Evolutionary conservation across 2,329 filamentous ascomycete genomes (phyloP), one percentile per base, ranked within the genome.

Genomic region (Diaporthe humulicola): DNA sequence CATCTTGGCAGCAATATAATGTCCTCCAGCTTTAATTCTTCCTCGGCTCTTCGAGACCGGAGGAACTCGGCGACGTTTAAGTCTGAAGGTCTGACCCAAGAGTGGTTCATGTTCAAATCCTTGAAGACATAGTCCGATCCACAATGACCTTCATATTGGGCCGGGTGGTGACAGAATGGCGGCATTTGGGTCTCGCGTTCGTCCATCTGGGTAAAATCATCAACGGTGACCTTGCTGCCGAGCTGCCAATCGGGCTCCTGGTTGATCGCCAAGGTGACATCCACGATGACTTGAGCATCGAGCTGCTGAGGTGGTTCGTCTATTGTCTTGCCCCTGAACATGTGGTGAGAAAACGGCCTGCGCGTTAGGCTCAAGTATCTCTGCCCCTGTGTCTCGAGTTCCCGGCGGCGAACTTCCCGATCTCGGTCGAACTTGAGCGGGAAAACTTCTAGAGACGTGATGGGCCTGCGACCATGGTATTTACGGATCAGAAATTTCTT

Each of bases 241-340:
- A 56, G 45, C 28, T 58, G 66, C 50, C 52, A 56, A 28, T 58
- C 50, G 6, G 38, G 30, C 50, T 57, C 64, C 9, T 33, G 25
- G 28, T 70, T 71, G 28, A 74, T 28, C 28, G 72, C 72, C 45
- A 74, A 45, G 14, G 64, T 70, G 2, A 74, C 56, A 52, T 74
- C 72, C 36, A 74, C 72, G 25, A 74, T 58, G 10, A 74, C 72
- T 57, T 71, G 72, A n/a, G 48, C 30, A 42, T 74, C 64, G 4
- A 74, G 45, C 19, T 74, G 61, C 30, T 74, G 72, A n/a, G 72
- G 72, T 28, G 72, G 72, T 12, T 74, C 72, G 42, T 74, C 72
- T 25, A 70, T 50, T 28, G 72, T 74, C 30, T 1, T 70, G 48
- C 72, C 72, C 14, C 38, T 42, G 33, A 70, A 45, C 72, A 74